Conservation (phyloP, 306 rosid species). For the Malus fusca region DNA sequence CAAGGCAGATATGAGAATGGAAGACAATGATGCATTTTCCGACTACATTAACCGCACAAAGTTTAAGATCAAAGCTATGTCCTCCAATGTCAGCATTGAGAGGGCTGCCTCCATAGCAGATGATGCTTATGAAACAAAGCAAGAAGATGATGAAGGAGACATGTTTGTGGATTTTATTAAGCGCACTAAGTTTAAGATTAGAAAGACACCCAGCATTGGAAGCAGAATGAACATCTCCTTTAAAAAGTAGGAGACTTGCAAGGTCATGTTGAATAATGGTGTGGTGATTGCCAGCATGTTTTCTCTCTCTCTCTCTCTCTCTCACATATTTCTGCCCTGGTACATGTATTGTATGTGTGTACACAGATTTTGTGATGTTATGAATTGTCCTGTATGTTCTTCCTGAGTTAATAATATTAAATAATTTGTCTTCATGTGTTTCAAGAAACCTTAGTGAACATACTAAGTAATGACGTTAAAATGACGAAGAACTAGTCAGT, state of each 20-base stretch:
- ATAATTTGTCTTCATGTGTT: not conserved
- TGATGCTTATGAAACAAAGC: not conserved
- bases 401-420: not conserved
- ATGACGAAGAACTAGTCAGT: not conserved
- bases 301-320: not conserved
- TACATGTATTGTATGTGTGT: not conserved
- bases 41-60: conserved; percentile 13
- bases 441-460: not conserved
- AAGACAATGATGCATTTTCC: conserved; percentile 13
- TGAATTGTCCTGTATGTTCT: not conserved
- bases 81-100: conserved; percentile 11
- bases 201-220: conserved; percentile 21
- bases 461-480: not conserved
- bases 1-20: not conserved
- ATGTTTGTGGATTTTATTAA: conserved; percentile 13
- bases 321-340: not conserved
- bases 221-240: conserved; percentile 19
- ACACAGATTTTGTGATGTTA: not conserved
- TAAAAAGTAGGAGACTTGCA: not conserved
- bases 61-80: conserved; percentile 12
- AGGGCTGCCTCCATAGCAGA: not conserved
- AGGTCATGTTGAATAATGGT: not conserved
- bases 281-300: not conserved
- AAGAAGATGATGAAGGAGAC: conserved; percentile 1
- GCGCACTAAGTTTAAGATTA: conserved; percentile 19